A percentile compares a stretch with the other conserved stretches of the same genome.
These are phyloP conservation scores for Trypanosoma avium DNA, from an alignment of 208 protist species.

Conservation along the genomic window DNA sequence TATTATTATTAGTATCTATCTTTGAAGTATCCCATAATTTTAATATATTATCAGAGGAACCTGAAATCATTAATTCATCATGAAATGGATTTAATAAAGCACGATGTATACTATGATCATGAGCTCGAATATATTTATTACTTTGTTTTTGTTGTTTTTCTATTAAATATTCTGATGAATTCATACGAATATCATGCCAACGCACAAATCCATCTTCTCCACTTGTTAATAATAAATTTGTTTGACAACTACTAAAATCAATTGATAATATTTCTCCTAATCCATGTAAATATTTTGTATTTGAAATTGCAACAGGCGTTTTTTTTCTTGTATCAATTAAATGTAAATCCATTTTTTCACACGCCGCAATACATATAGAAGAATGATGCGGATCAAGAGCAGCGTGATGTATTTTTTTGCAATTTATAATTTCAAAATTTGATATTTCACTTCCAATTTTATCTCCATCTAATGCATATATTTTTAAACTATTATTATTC, in stretches of 20 bases:
- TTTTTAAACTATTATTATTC: slow-evolving; percentile 27
- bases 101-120: slow-evolving; percentile 64
- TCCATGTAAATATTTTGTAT: slow-evolving; percentile 43
- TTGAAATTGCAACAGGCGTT: slow-evolving; percentile 25
- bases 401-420: slow-evolving; percentile 33
- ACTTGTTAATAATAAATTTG: slow-evolving; percentile 56
- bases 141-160: slow-evolving; percentile 1
- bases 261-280: slow-evolving; percentile 50
- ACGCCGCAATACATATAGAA: slow-evolving; percentile 47
- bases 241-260: slow-evolving; percentile 65
- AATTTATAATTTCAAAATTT: slow-evolving; percentile 25
- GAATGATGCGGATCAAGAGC: slow-evolving; percentile 77
- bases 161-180: slow-evolving; percentile 8
- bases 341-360: slow-evolving; percentile 39
- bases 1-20: not conserved
- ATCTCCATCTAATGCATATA: slow-evolving; percentile 33
- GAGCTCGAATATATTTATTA: slow-evolving; percentile 52
- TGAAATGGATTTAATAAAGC: slow-evolving; percentile 87
- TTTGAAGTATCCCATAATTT: slow-evolving; percentile 78
- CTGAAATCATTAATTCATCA: slow-evolving; percentile 74
- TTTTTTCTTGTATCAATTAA: slow-evolving; percentile 70
- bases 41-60: slow-evolving; percentile 68
- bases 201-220: slow-evolving; percentile 72
- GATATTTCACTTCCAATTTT: slow-evolving; percentile 43
- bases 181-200: slow-evolving; percentile 70